Evolutionary conservation across 2,329 filamentous ascomycete genomes (phyloP).

Genomic region (Epicoccum sorghinum): DNA sequence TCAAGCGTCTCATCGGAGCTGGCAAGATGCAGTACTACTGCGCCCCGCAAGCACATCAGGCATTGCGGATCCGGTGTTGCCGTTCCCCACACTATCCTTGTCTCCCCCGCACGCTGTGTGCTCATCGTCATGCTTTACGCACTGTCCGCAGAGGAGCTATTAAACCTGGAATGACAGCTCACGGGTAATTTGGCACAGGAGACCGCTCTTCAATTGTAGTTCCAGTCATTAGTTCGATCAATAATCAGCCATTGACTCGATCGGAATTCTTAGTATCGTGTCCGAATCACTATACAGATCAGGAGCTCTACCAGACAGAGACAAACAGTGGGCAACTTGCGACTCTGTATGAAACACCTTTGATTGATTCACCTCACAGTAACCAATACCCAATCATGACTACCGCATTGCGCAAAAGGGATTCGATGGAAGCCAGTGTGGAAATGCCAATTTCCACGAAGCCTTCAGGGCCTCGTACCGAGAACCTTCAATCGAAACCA

Average conservation of each 20-base stretch:
- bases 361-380: too few relatives aligned
- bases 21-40: too few relatives aligned
- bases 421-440: constrained; percentile 41
- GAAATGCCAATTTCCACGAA: constrained; percentile 11
- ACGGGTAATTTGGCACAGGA: not conserved
- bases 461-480: constrained; percentile 22
- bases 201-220: too few relatives aligned
- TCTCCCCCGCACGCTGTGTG: constrained; percentile 35
- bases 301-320: too few relatives aligned
- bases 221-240: not conserved
- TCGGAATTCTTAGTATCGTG: too few relatives aligned
- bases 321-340: too few relatives aligned
- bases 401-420: constrained; percentile 27
- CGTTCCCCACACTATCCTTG: constrained; percentile 32
- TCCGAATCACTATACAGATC: too few relatives aligned
- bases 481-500: constrained; percentile 28
- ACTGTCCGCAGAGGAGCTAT: constrained; percentile 9
- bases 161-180: constrained; percentile 7
- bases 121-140: not conserved
- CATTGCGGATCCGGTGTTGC: constrained; percentile 35
- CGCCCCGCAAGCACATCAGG: not conserved
- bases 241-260: not conserved
- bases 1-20: too few relatives aligned
- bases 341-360: too few relatives aligned
- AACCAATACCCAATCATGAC: constrained; percentile 7